Percentiles rank a stretch among this genome's conserved stretches.
phyloP scores from a whole-genome alignment of 1,284 basidiomycete genomes.

The Sanghuangporus baumii region DNA sequence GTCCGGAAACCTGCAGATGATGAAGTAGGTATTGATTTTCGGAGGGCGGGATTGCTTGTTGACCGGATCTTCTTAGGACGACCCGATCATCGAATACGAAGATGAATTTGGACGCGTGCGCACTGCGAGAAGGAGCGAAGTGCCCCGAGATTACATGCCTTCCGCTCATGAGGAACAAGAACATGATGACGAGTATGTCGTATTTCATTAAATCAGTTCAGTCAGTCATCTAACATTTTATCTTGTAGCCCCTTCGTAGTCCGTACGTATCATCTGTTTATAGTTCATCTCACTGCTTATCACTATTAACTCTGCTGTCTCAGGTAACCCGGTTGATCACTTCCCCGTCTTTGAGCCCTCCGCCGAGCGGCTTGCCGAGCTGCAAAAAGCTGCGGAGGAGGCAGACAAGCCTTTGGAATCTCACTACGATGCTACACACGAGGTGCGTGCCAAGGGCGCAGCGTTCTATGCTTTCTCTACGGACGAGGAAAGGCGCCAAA shows the following conservation, averaged over 20 bases:
- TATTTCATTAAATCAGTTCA: not conserved
- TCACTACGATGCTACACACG: constrained; percentile 80
- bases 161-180: constrained; percentile 29
- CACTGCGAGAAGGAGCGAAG: constrained; percentile 63
- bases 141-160: constrained; percentile 60
- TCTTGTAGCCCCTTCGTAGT: constrained; percentile 48
- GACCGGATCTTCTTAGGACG: constrained; percentile 37
- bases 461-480: constrained; percentile 86
- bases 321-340: constrained; percentile 71
- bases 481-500: constrained; percentile 68
- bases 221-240: constrained; percentile 6
- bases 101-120: constrained; percentile 82
- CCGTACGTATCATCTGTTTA: constrained; percentile 26
- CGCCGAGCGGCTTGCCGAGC: constrained; percentile 69
- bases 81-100: constrained; percentile 77
- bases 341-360: constrained; percentile 86
- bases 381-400: constrained; percentile 72
- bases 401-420: constrained; percentile 63
- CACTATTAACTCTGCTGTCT: constrained; percentile 7
- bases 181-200: constrained; percentile 41
- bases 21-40: constrained; percentile 32
- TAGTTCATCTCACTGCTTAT: not conserved
- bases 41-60: not conserved
- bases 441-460: constrained; percentile 85
- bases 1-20: constrained; percentile 43